phyloP scores from a whole-genome alignment of 306 rosid genomes.

The Coriaria nepalensis region DNA sequence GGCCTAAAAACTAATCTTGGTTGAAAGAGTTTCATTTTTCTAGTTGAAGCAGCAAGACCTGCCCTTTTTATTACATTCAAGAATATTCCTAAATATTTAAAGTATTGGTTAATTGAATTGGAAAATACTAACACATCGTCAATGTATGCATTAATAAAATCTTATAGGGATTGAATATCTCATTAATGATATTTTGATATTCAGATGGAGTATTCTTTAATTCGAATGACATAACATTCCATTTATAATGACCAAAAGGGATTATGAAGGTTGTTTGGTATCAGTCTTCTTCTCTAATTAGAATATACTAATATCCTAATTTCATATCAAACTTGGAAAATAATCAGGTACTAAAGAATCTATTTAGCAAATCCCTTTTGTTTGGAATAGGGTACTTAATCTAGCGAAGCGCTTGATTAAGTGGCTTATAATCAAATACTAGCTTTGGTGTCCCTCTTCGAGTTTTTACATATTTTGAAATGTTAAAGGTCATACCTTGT shows the following conservation, averaged over 20 bases:
- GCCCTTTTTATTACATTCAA: no score
- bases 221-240: neutral
- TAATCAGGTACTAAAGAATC: neutral
- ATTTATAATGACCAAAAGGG: neutral
- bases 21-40: neutral
- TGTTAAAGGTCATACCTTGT: no score
- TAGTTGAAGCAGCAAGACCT: no score
- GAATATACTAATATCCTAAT: neutral
- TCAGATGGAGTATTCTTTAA: neutral
- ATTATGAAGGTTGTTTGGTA: neutral
- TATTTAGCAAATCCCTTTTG: neutral
- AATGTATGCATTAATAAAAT: neutral
- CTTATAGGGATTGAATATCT: neutral
- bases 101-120: neutral
- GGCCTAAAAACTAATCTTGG: neutral
- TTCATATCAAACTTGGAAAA: neutral
- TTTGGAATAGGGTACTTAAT: neutral
- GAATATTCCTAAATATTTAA: neutral
- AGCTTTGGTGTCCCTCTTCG: neutral
- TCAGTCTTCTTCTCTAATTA: neutral
- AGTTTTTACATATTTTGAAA: no score
- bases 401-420: no score
- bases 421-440: neutral
- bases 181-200: constrained; percentile 1
- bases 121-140: constrained; percentile 1